phyloP scores from a whole-genome alignment of 139 green algal species.

The Dunaliella sp. region DNA sequence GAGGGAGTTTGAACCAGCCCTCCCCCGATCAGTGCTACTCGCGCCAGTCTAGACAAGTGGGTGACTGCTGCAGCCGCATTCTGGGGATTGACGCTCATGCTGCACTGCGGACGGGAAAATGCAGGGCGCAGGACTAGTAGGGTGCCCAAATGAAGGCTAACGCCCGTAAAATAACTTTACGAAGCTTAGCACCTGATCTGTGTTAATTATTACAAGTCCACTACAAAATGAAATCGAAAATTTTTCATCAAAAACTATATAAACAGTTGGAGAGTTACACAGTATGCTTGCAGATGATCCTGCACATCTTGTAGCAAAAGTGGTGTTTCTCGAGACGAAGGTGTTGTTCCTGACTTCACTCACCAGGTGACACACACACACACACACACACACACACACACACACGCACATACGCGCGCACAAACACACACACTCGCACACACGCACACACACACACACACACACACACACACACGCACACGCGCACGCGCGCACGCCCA shows the following conservation, averaged over 20 bases:
- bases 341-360: background rate
- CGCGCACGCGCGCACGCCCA: background rate
- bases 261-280: background rate
- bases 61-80: conserved; percentile 11
- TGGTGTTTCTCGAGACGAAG: background rate
- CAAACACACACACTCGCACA: background rate
- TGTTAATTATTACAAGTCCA: background rate
- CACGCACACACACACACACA: background rate
- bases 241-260: background rate
- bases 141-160: background rate
- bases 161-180: background rate
- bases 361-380: background rate
- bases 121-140: too few relatives aligned
- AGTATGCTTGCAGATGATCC: background rate
- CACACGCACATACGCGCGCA: background rate
- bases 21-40: conserved; percentile 33
- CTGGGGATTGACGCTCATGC: conserved; percentile 12
- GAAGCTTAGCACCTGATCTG: background rate
- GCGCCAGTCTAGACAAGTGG: background rate
- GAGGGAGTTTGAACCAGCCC: too few relatives aligned
- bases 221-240: background rate
- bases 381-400: background rate
- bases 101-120: too few relatives aligned
- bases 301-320: background rate
- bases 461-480: background rate